Evolutionary conservation across 768 basidiomycete genomes (phyloP), one percentile per base, ranked within the genome.

Genomic region (Serendipita vermifera): DNA sequence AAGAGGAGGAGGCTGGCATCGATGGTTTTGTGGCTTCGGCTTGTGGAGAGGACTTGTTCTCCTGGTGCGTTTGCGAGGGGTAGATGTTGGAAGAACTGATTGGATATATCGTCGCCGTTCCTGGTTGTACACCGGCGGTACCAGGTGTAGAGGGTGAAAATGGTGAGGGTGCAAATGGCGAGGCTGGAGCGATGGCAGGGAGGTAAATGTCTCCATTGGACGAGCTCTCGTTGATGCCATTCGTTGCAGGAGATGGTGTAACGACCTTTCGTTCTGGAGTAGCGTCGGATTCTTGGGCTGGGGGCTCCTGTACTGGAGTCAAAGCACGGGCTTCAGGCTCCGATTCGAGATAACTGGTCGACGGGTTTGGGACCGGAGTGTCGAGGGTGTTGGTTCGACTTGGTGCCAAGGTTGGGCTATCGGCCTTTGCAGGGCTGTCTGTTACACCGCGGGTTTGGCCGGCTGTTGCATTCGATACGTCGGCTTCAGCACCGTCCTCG

Each of bases 401-500:
- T n/a, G n/a, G n/a, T n/a, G 46, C 46, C 27, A 51, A 51, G n/a
- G 46, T 51, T 22, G 46, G 46, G 32, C 46, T 3, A 51, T 51
- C 46, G 9, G 46, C 46, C 22, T 51, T 51, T 9, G 46, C 46
- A 22, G 46, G 46, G 24, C 46, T 51, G 7, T 51, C 46, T 15
- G 46, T 51, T 15, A 51, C n/a, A 24, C 29, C 24, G 9, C 32
- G 26, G 15, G 27, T 31, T 9, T 31, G 24, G 14, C 68, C 69
- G 2, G 69, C 69, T 1, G 61, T 59, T 15, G 64, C 39, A 13
- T 63, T 64, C 2, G 62, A 56, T 26, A 67, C 64, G 22, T 59
- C 59, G 2, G 24, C 41, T 3, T 55, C 62, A 7, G 22, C 46
- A 24, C 46, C 24, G 5, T 22, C 15, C n/a, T 51, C 46, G 15